Evolutionary conservation across 2,329 filamentous ascomycete genomes (phyloP), one percentile per base, ranked within the genome.

Genomic region (Cercospora berteroae): DNA sequence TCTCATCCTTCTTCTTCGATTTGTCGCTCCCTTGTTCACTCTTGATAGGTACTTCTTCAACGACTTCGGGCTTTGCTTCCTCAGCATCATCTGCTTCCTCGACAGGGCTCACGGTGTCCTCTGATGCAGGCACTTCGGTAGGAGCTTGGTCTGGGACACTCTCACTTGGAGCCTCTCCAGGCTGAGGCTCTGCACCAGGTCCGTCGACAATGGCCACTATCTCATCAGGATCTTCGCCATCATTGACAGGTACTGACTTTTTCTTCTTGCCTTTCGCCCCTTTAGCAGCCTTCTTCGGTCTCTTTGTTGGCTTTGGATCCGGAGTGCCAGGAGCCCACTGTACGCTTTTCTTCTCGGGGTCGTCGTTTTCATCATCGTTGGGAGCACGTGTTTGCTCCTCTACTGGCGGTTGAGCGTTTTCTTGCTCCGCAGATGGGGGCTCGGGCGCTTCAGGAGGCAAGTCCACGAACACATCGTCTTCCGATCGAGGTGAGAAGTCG

Each of bases 241-340:
- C 67, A 8, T 50, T 57, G 57, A 64, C 48, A 23, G 55, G 58
- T 4, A 52, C 58, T 31, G 71, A 70, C 66, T 72, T 75, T 42
- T 73, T 74, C 59, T 71, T 74, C 63, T 55, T 65, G 27, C 63
- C 66, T 66, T 75, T 76, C 12, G 66, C 55, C 2, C 68, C 64
- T 42, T 70, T 72, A 2, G 62, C 56, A 48, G 48, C 64, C 61
- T 75, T 75, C 67, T 76, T 75, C 63, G 73, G 74, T 2, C 74
- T 66, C 10, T 65, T 52, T 4, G 73, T 75, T 5, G 70, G 64
- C 31, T 71, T 73, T 1, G 71, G 73, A 18, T 76, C 74, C 3
- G 73, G 70, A 6, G 74, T 76, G 8, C 71, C 74, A 27, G 74
- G 72, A 16, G 74, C 73, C 36, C 74, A 75, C 64, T 69, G 70